phyloP scores from a whole-genome alignment of 257 asterid genomes.

The Cinchona pubescens region DNA sequence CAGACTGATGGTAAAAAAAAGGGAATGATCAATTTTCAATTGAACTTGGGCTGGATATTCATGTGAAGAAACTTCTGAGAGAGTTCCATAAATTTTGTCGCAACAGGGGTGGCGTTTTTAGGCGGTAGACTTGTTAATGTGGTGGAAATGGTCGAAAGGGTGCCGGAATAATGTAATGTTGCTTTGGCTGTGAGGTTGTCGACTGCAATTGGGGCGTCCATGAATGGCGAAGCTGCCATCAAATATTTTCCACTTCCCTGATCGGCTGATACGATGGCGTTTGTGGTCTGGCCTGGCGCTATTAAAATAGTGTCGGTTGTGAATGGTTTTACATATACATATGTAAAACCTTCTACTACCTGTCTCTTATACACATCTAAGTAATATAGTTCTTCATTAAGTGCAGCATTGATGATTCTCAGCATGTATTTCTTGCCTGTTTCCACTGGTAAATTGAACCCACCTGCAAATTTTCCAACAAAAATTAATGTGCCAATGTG shows the following conservation, averaged over 20 bases:
- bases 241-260: constrained; percentile 30
- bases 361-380: no score
- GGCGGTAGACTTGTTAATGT: constrained; percentile 35
- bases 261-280: constrained; percentile 35
- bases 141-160: constrained; percentile 32
- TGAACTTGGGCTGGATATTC: constrained; percentile 44
- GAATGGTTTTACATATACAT: constrained; percentile 36
- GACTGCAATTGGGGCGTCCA: constrained; percentile 39
- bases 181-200: constrained; percentile 51
- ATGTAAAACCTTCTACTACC: no score
- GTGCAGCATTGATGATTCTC: constrained; percentile 42
- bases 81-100: constrained; percentile 34
- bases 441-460: constrained; percentile 28
- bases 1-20: constrained; percentile 49
- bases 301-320: constrained; percentile 31
- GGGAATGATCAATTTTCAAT: constrained; percentile 37
- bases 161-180: constrained; percentile 43
- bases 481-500: no score
- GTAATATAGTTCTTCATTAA: constrained; percentile 42
- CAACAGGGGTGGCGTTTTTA: constrained; percentile 43
- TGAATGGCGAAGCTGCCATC: constrained; percentile 48
- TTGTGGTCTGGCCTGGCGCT: constrained; percentile 61
- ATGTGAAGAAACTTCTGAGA: constrained; percentile 44
- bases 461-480: no score
- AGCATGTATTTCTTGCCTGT: constrained; percentile 31